Base-by-base conservation (phyloP, 805 yeast genomes). In the Ogataea nonfermentans region DNA sequence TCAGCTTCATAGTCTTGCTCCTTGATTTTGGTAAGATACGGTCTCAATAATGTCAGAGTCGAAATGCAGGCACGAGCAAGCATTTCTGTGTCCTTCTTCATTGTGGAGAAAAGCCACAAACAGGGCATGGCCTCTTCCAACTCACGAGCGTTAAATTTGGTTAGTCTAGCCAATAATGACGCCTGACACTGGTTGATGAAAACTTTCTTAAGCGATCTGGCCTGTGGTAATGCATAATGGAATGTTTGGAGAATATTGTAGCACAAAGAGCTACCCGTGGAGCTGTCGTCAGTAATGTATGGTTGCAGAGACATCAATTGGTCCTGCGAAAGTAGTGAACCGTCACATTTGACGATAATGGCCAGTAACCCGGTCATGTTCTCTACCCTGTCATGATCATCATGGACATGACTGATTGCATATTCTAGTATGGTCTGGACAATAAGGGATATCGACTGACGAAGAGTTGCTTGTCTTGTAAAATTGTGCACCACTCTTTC, bases 51-150 rank as follows among this genome's bases (percentile, higher is more conserved):
- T 12, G 62, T 61, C 44, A 86, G 56, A 27, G 88, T 76, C 0
- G 89, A 78, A 0, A 78, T 62, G 13, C 86, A 75, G 0, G 90
- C 90, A 47, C 72, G 76, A 0, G 79, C 75, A 4, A 85, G 51
- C 45, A 75, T 74, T 0, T 53, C 40, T 0, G 73, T 68, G 35
- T 75, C 78, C 2, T 67, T 61, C 28, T 70, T 66, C 50, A 73
- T 60, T 3, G 47, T 52, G 2, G 84, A 70, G 0, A 85, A 62
- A 7, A 59, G 59, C 83, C 88, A 79, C 4, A 78, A 61, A 41
- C 86, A 70, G 1, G 89, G 88, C 57, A 86, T 73, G 0, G 91
- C 95, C 52, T 80, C 81, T n/a, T 76, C 76, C 7, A 86, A 59
- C 48, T 85, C 93, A 41, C 57, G 67, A 0, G 71, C 68, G 36